Conservation (phyloP, 2,329 filamentous ascomycete species). For the Penicillium italicum region DNA sequence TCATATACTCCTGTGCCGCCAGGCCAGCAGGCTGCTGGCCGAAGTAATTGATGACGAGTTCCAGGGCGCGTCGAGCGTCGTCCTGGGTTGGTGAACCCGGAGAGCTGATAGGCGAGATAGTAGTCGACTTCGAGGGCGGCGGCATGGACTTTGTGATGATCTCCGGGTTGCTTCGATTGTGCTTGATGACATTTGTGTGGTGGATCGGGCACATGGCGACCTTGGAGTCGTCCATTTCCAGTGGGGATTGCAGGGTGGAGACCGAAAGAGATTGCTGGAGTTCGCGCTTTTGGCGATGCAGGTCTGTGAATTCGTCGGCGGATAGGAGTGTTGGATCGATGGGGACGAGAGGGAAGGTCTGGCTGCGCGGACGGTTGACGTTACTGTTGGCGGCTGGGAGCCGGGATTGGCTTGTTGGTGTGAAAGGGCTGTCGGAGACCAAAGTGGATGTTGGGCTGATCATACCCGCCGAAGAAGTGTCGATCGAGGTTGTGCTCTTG, state of each 20-base stretch:
- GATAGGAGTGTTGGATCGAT: conserved; percentile 52
- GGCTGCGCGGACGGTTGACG: conserved; percentile 75
- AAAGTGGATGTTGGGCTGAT: conserved; percentile 73
- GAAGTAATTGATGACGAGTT: conserved; percentile 78
- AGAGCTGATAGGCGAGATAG: conserved; percentile 52
- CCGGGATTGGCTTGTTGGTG: conserved; percentile 51
- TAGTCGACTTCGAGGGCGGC: conserved; percentile 40
- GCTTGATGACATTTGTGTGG: conserved; percentile 37
- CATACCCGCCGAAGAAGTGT: conserved; percentile 64
- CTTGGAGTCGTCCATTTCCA: conserved; percentile 44
- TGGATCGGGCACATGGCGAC: conserved; percentile 26
- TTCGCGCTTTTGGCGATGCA: conserved; percentile 53
- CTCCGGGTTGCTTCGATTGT: conserved; percentile 45
- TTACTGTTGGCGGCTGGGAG: conserved; percentile 49
- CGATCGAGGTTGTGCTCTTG: conserved; percentile 63
- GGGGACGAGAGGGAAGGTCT: conserved; percentile 72
- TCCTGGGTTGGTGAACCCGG: conserved; percentile 73
- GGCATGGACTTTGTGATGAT: conserved; percentile 44
- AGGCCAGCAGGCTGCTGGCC: conserved; percentile 66
- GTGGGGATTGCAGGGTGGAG: conserved; percentile 50
- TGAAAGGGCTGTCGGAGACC: conserved; percentile 73
- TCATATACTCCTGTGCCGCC: conserved; percentile 73
- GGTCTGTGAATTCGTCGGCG: conserved; percentile 49
- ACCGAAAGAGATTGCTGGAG: conserved; percentile 40
- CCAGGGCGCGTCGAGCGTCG: conserved; percentile 76